Conservation (phyloP, 2,329 filamentous ascomycete genomes). For the Dothideomycetidae sp. region DNA sequence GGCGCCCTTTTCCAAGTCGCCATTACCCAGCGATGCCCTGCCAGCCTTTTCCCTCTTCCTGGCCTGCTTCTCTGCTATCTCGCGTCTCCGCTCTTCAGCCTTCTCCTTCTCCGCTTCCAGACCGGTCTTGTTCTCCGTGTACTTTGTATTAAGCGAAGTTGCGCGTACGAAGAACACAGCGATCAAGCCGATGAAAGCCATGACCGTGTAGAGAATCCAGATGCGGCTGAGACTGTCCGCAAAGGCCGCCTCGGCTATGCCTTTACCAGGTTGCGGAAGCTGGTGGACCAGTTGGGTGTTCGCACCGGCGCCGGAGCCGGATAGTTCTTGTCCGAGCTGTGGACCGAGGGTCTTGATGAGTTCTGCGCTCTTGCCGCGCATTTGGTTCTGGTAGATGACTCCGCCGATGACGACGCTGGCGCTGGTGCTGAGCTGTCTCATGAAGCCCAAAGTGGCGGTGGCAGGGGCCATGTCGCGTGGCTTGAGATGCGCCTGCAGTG, state of each 20-base stretch:
- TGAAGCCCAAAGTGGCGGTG: constrained; percentile 50
- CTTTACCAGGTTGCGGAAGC: constrained; percentile 35
- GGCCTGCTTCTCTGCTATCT: constrained; percentile 11
- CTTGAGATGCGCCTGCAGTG: constrained; percentile 46
- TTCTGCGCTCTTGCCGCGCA: constrained; percentile 40
- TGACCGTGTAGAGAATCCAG: constrained; percentile 36
- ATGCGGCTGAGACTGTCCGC: constrained; percentile 31
- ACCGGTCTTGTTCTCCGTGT: constrained; percentile 37
- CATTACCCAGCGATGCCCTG: no score
- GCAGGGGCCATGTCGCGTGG: constrained; percentile 48
- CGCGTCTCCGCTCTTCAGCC: constrained; percentile 22
- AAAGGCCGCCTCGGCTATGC: constrained; percentile 29
- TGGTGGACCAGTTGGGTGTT: constrained; percentile 43
- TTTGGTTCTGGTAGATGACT: constrained; percentile 60
- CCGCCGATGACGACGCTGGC: constrained; percentile 56
- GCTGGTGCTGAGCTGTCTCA: constrained; percentile 51
- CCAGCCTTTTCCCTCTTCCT: constrained; percentile 7
- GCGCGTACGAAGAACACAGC: constrained; percentile 27
- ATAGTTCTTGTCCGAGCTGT: constrained; percentile 37
- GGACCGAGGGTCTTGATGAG: constrained; percentile 39
- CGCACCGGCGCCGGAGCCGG: constrained; percentile 46
- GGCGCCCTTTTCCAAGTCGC: constrained; percentile 7
- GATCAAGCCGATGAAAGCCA: constrained; percentile 27
- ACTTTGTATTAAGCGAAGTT: constrained; percentile 29
- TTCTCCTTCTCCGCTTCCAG: constrained; percentile 30